These are phyloP conservation scores for Harrya chromipes DNA, from an alignment of 768 basidiomycete genomes.

Conservation along the genomic window DNA sequence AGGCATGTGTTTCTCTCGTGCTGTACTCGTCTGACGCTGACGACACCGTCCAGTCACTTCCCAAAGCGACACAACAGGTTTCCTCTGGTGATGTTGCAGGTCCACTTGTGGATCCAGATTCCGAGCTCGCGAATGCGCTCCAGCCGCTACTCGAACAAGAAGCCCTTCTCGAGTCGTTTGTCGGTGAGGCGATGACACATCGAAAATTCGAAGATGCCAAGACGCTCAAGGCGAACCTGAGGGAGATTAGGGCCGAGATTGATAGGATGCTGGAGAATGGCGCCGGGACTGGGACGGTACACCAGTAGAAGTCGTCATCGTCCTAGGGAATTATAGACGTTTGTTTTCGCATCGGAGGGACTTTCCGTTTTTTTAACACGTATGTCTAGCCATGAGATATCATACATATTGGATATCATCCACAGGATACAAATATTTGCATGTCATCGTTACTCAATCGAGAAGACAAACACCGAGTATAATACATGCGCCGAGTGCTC, in stretches of 20 bases:
- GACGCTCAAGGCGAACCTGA: constrained; percentile 72
- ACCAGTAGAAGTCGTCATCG: no score
- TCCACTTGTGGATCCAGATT: constrained; percentile 56
- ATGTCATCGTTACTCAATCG: neutral
- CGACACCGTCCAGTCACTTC: constrained; percentile 35
- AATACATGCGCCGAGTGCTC: no score
- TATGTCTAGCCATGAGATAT: neutral
- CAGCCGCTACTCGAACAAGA: constrained; percentile 96
- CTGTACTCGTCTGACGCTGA: neutral
- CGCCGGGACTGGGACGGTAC: constrained; percentile 6
- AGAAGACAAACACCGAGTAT: no score
- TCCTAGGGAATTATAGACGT: neutral
- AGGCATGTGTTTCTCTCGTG: constrained; percentile 12
- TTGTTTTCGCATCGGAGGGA: neutral
- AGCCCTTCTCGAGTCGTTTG: constrained; percentile 82
- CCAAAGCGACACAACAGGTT: constrained; percentile 43
- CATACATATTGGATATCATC: constrained; percentile 6
- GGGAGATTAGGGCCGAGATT: constrained; percentile 84
- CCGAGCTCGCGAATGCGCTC: constrained; percentile 64
- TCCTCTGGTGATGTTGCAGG: constrained; percentile 12
- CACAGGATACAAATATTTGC: neutral
- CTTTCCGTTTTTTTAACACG: neutral
- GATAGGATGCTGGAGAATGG: constrained; percentile 53
- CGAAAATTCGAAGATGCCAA: constrained; percentile 96
- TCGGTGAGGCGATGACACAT: constrained; percentile 85